Percentiles rank a stretch among this genome's conserved stretches.
phyloP scores from a whole-genome alignment of 1,284 basidiomycete genomes.

The Rhodofomes roseus region DNA sequence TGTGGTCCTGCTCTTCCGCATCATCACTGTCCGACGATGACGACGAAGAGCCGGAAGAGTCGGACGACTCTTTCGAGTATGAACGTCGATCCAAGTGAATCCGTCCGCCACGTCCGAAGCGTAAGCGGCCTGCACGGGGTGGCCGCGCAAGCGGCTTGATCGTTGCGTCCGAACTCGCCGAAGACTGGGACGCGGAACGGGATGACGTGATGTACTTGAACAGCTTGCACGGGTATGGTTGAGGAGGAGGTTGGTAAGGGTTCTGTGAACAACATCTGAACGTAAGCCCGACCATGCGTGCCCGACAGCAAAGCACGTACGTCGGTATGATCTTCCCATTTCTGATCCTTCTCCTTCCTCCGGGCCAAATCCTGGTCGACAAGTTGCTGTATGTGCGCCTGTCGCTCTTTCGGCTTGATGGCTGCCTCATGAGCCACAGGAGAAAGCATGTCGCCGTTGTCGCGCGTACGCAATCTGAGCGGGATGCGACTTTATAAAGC shows the following conservation, averaged over 20 bases:
- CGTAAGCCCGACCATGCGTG: not conserved
- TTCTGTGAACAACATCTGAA: constrained; percentile 38
- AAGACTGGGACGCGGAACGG: constrained; percentile 27
- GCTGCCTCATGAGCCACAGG: constrained; percentile 39
- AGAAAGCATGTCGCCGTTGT: constrained; percentile 40
- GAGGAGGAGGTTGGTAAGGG: constrained; percentile 52
- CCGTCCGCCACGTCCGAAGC: constrained; percentile 80
- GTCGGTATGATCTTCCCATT: constrained; percentile 86
- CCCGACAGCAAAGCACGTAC: constrained; percentile 35
- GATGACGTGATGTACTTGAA: constrained; percentile 58
- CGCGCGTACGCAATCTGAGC: constrained; percentile 45
- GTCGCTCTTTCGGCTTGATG: constrained; percentile 65
- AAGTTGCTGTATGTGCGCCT: constrained; percentile 54
- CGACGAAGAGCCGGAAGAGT: too few relatives aligned
- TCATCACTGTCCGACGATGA: constrained; percentile 28
- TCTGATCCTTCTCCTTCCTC: constrained; percentile 73
- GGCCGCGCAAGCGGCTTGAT: constrained; percentile 29
- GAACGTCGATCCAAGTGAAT: constrained; percentile 74
- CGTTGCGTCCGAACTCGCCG: constrained; percentile 30
- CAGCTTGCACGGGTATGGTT: constrained; percentile 47
- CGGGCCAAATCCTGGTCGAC: constrained; percentile 67
- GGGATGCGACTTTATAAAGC: constrained; percentile 39
- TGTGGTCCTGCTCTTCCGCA: constrained; percentile 32
- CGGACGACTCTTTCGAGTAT: constrained; percentile 5
- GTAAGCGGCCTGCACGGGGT: constrained; percentile 58